Percentiles rank a stretch among this genome's conserved stretches.
These are phyloP conservation scores for Daldinia vernicosa DNA, from an alignment of 495 filamentous ascomycete genomes.

Conservation along the genomic window DNA sequence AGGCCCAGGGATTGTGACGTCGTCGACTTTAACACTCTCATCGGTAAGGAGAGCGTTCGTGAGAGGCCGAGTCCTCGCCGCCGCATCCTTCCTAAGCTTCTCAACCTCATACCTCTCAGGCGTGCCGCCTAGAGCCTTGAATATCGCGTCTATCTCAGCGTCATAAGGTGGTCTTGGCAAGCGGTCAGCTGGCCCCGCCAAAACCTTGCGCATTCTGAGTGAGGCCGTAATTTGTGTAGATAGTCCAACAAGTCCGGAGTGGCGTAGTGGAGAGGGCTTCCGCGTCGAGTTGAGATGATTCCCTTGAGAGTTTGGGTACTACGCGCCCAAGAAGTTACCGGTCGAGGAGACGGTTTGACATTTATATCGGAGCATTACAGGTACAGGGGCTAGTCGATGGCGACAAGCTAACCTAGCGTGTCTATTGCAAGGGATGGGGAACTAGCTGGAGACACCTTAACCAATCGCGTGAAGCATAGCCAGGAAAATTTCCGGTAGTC, in stretches of 20 bases:
- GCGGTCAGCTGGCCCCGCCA: conserved; percentile 45
- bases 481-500: conserved; percentile 36
- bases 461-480: conserved; percentile 37
- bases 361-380: conserved; percentile 36
- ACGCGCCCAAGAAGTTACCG: conserved; percentile 10
- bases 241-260: conserved; percentile 16
- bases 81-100: conserved; percentile 44
- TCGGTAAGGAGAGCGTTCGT: conserved; percentile 44
- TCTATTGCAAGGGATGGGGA: conserved; percentile 37
- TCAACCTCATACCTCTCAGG: conserved; percentile 47
- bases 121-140: conserved; percentile 37
- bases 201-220: conserved; percentile 41
- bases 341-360: conserved; percentile 29
- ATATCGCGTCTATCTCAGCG: conserved; percentile 41
- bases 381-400: conserved; percentile 41
- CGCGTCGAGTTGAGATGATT: conserved; percentile 14
- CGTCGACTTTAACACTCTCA: conserved; percentile 44
- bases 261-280: conserved; percentile 6
- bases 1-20: conserved; percentile 40
- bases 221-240: conserved; percentile 8
- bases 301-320: conserved; percentile 1
- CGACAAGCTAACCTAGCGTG: conserved; percentile 39
- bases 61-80: conserved; percentile 42
- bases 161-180: conserved; percentile 47
- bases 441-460: conserved; percentile 33